Evolutionary conservation across 1,139 yeast genomes (phyloP), one percentile per base, ranked within the genome.

Genomic region (Lodderomyces oxycetoniae): DNA sequence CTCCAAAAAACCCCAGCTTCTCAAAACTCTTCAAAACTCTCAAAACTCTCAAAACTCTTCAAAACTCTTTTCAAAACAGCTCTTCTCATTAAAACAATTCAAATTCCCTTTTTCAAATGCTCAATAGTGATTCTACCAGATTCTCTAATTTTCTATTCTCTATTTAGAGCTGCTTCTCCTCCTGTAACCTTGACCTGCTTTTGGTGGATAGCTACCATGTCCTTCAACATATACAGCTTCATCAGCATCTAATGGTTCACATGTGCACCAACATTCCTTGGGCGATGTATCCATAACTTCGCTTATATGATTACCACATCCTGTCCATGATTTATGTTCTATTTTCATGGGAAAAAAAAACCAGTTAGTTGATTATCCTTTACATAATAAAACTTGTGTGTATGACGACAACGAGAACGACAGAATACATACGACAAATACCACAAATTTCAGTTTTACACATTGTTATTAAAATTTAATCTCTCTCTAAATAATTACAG

Each of bases 161-260:
- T n/a, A n/a, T n/a, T n/a, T n/a, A n/a, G n/a, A n/a, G n/a, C n/a
- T n/a, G 31, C 46, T 38, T 3, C 45, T 40, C 30, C 45, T 40
- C 37, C 46, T 39, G 19, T 32, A 60, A 5, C 72, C 72, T 20
- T 69, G 63, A 23, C 71, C 68, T 11, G 74, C 72, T 38, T 42
- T 57, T 26, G 74, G 74, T 8, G 74, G 74, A 43, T 61, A 67
- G 9, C 44, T 20, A 35, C 52, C 46, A 34, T 46, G 47, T 33
- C 56, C 43, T 44, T 55, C 54, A 32, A 43, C 25, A 17, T 32
- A 17, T 2, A 42, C 34, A 13, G 33, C 34, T 39, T 53, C 48
- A 28, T 40, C 37, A 34, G 33, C 38, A 25, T 42, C 44, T 16
- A 36, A 30, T 23, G 42, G 55, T 13, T 50, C 64, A 43, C 72